Evolutionary conservation across 257 asterid genomes (phyloP).

Genomic region (Pogostemon cablin): DNA sequence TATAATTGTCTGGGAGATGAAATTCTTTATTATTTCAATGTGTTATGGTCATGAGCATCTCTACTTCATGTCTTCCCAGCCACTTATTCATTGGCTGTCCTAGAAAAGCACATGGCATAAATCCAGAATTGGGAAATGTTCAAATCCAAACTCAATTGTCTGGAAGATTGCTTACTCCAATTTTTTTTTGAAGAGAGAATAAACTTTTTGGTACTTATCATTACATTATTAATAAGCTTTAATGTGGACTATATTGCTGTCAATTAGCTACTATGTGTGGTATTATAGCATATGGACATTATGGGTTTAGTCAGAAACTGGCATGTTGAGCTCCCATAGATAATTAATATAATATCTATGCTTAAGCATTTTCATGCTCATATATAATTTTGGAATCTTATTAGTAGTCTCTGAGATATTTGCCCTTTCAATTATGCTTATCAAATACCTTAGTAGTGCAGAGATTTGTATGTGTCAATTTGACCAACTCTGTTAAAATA

Average conservation of each 20-base stretch:
- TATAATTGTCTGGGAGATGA: background rate
- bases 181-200: background rate
- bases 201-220: background rate
- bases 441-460: slow-evolving; percentile 7
- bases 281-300: slow-evolving; percentile 9
- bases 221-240: background rate
- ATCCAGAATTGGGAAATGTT: background rate
- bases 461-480: slow-evolving; percentile 4
- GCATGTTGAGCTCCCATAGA: background rate
- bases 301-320: slow-evolving; percentile 19
- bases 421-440: background rate
- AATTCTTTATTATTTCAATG: slow-evolving; percentile 1
- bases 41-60: background rate
- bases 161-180: background rate
- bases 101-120: background rate
- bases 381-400: background rate
- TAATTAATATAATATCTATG: background rate
- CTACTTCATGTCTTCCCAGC: background rate
- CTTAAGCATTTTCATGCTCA: slow-evolving; percentile 9
- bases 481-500: slow-evolving; percentile 12
- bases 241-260: background rate
- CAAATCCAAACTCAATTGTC: background rate
- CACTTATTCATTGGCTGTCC: background rate
- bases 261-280: slow-evolving; percentile 2
- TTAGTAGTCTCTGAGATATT: background rate